Evolutionary conservation across 2,329 filamentous ascomycete species (phyloP).

Genomic region (Aspergillus pseudotamarii): DNA sequence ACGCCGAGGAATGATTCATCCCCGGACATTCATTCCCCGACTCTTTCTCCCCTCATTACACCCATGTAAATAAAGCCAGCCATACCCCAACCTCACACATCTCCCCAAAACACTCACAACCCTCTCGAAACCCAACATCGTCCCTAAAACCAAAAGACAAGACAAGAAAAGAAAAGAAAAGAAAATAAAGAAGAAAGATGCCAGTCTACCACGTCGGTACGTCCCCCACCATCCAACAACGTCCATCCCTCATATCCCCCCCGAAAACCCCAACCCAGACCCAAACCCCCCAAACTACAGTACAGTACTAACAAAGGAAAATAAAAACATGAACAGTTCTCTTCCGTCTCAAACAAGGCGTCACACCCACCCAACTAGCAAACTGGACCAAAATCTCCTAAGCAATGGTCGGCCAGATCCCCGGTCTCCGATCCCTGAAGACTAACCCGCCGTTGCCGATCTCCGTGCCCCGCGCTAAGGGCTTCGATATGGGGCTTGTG

Average conservation of each 20-base stretch:
- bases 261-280: background rate
- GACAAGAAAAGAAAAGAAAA: too few species aligned
- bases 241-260: too few species aligned
- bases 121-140: background rate
- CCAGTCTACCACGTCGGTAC: slow-evolving; percentile 47
- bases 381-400: slow-evolving; percentile 34
- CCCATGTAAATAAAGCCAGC: too few species aligned
- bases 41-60: background rate
- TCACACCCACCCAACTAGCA: slow-evolving; percentile 36
- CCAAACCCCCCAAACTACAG: background rate
- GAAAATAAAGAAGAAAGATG: slow-evolving; percentile 24
- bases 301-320: background rate
- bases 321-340: slow-evolving; percentile 33
- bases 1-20: slow-evolving; percentile 4
- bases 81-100: too few species aligned
- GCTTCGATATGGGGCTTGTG: slow-evolving; percentile 51
- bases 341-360: slow-evolving; percentile 46
- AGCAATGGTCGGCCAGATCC: slow-evolving; percentile 47
- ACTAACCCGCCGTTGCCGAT: slow-evolving; percentile 40
- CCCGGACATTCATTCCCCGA: background rate
- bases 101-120: too few species aligned
- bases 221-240: slow-evolving; percentile 9
- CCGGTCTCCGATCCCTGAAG: slow-evolving; percentile 43
- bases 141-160: too few species aligned
- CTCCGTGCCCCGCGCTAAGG: slow-evolving; percentile 46